phyloP scores from a whole-genome alignment of 2,329 filamentous ascomycete species.

The Penicillium sp. region DNA sequence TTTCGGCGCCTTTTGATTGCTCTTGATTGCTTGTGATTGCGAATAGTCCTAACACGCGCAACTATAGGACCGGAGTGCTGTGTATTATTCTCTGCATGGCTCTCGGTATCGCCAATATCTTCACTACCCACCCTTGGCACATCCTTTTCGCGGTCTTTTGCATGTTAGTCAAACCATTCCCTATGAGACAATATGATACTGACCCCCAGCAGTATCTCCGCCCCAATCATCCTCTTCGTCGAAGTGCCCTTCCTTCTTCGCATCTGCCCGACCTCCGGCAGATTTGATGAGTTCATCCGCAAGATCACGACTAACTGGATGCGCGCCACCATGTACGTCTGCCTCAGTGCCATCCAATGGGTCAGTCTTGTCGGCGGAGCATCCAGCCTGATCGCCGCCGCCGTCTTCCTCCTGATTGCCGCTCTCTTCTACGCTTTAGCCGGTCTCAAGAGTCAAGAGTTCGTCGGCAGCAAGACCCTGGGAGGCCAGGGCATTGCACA shows the following conservation, averaged over 20 bases:
- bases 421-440: slow-evolving; percentile 68
- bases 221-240: slow-evolving; percentile 75
- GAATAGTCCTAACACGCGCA: slow-evolving; percentile 1
- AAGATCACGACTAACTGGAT: slow-evolving; percentile 95
- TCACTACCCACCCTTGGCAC: slow-evolving; percentile 56
- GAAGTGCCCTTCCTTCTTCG: slow-evolving; percentile 92
- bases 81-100: slow-evolving; percentile 66
- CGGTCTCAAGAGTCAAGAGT: slow-evolving; percentile 46
- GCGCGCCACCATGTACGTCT: slow-evolving; percentile 80
- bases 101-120: slow-evolving; percentile 67
- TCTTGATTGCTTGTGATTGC: neutral
- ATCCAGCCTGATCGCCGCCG: slow-evolving; percentile 80
- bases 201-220: slow-evolving; percentile 60
- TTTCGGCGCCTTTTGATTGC: neutral
- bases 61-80: slow-evolving; percentile 50
- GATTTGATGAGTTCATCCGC: slow-evolving; percentile 86
- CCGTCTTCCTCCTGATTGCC: slow-evolving; percentile 74
- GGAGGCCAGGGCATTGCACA: slow-evolving; percentile 91
- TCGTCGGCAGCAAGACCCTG: slow-evolving; percentile 78
- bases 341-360: slow-evolving; percentile 82
- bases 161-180: slow-evolving; percentile 46
- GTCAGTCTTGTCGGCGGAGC: slow-evolving; percentile 65
- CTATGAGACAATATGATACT: slow-evolving; percentile 28
- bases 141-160: slow-evolving; percentile 61
- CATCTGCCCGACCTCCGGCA: slow-evolving; percentile 91